Evolutionary conservation across 352 stramenopile genomes (phyloP), one percentile per base, ranked within the genome.

Genomic region (Pythium angustatum): DNA sequence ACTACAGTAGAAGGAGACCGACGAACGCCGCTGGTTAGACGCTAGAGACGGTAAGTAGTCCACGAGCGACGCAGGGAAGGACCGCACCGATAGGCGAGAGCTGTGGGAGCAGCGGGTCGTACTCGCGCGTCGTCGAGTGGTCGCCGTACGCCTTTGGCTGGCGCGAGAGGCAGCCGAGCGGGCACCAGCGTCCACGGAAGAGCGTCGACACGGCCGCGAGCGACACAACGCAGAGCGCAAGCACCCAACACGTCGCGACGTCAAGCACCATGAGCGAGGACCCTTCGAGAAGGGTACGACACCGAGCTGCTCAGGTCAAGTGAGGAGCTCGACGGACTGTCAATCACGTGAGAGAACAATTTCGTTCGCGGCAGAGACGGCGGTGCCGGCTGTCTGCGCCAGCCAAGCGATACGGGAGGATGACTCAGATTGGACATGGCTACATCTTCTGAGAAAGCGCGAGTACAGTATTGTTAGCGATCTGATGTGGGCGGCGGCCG

Each of bases 111-210:
- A 68, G 53, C 19, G 51, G 52, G 28, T 68, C 53, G 31, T 51
- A 30, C 24, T 68, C 61, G 19, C 47, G 51, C 8, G 48, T 21
- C 19, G 31, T 40, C 31, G 45, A 45, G 17, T 62, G 44, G 15
- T 62, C 61, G 2, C 44, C 53, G 53, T 68, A 68, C 19, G 51
- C 44, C 61, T 62, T 68, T 9, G 61, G 61, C n/a, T 62, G 61
- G 5, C 61, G 52, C 41, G 61, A 44, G 30, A 58, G 52, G 30
- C 62, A 69, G 26, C 54, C 54, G 15, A 68, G 54, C 26, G 48
- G 61, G n/a, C 61, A 68, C 52, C 41, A 58, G n/a, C 34, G 41
- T 5, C 43, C 44, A 3, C 30, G n/a, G 14, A 57, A n/a, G 34
- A 58, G 24, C 6, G 43, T 36, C 30, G 41, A 49, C 49, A 38